Base-by-base conservation (phyloP, 352 stramenopile genomes). In the Globisporangium parvum region DNA sequence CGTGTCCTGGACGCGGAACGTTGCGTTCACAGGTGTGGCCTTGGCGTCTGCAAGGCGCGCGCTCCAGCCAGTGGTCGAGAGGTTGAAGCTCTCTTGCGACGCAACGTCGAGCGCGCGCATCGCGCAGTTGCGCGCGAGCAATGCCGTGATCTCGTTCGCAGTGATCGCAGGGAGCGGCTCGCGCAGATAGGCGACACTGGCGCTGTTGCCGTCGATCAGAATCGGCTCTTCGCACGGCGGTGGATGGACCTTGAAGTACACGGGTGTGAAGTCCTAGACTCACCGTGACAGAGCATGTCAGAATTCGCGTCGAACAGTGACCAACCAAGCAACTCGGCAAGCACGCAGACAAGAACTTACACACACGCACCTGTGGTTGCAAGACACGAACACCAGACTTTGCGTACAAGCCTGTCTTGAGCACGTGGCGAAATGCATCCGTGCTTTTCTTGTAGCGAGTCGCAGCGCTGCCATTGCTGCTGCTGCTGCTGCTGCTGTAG, bases 1-100 rank as follows among this genome's bases (percentile, higher is more conserved):
- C 10, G 74, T 82, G 48, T 79, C 63, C 17, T 69, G 63, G 51
- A 88, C 23, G 24, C 66, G 68, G 50, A 88, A 87, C 28, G 81
- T 62, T 6, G 77, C 76, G 53, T 85, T 91, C 35, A 67, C 53
- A 35, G 80, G 58, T 10, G 60, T 64, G 33, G 51, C 23, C 51
- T 49, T 51, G 40, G 46, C 41, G 46, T 64, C 46, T 20, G 45
- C 47, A 37, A 64, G 58, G 6, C 58, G 58, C 35, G 52, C 40
- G 20, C 20, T 64, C 58, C 58, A 64, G 45, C 58, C 58, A 20
- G 51, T 50, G 11, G 42, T 23, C 28, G 58, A 64, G 24, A 64
- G 51, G 52, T 64, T 64, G 47, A 64, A 64, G 31, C 45, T 59
- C 23, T 64, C 58, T 26, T 64, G 58, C 24, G 58, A 59, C 18